Base-by-base conservation (phyloP, 495 filamentous ascomycete genomes). In the Penicillium verhagenii region DNA sequence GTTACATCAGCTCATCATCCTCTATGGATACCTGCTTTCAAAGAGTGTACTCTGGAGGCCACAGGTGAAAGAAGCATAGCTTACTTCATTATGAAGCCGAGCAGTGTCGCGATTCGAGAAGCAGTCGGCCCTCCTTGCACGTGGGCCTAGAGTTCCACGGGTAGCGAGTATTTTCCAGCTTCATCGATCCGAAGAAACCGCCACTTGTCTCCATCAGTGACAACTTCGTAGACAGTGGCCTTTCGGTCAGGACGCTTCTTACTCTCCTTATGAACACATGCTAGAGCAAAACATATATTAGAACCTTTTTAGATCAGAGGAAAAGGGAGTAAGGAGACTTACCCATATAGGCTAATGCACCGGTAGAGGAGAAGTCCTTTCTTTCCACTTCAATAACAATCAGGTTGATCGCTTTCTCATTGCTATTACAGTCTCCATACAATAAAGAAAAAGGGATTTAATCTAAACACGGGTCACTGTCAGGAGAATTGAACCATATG, bases 371-470 rank as follows among this genome's bases (percentile, higher is more conserved):
- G 44, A 13, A 13, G 0, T 20, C 44, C 4, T 20, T 1, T 23
- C 24, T 13, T 47, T 47, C n/a, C 18, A 24, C 44, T 24, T 47
- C 44, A 3, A 47, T 9, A 19, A 47, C 23, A 29, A 47, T 18
- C 4, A 31, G 47, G 16, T 33, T 50, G 47, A 50, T 37, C 13
- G 47, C 28, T 13, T 37, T 50, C 38, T 50, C 47, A 50, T n/a
- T n/a, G n/a, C n/a, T n/a, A n/a, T n/a, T n/a, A n/a, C n/a, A n/a
- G n/a, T n/a, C n/a, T n/a, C n/a, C n/a, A n/a, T n/a, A n/a, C n/a
- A n/a, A n/a, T n/a, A n/a, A n/a, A n/a, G n/a, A n/a, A n/a, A n/a
- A n/a, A n/a, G n/a, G n/a, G n/a, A n/a, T n/a, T n/a, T n/a, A n/a
- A n/a, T n/a, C n/a, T n/a, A n/a, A n/a, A n/a, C n/a, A n/a, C n/a